Base-by-base conservation (phyloP, 306 rosid genomes). In the Boehmeria nivea region DNA sequence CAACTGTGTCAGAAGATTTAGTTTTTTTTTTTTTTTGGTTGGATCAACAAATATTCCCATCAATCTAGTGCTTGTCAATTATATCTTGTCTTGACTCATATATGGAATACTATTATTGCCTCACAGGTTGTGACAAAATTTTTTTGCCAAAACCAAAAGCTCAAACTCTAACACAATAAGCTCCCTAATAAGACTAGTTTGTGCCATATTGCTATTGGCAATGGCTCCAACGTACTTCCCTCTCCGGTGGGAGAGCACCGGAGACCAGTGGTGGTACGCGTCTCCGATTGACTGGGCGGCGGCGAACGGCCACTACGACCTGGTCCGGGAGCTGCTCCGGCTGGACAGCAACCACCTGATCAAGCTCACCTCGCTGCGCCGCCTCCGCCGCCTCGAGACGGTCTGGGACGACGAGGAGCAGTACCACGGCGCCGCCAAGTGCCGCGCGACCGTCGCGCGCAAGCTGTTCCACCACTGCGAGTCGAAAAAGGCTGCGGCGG, bases 211-310 rank as follows among this genome's bases (percentile, higher is more conserved):
- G 36, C 8, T 31, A 10, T 31, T 10, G 36, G 44, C 62, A 57
- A 91, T 91, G 99, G 76, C 94, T 81, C 84, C 96, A n/a, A 68
- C 84, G 15, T 51, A 87, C 67, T 87, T 91, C 53, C 96, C 99
- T 45, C 89, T 91, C 31, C 84, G 99, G 18, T 91, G 99, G 99
- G 99, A 91, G 76, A 91, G 99, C 74, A 87, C 96, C 3, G 96
- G 99, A 22, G 99, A 91, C 66, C 96, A 91, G 39, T 91, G 99
- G 99, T 91, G 99, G 99, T 91, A 74, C 65, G 96, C 95, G 37
- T 91, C 96, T 12, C 99, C 99, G 0, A 91, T 91, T 4, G 99
- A 91, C 43, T 91, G 84, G 80, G 99, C 99, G 10, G 99, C 96
- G 2, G 99, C 99, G 0, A 91, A 91, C 43, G 99, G 99, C 16